Conservation (phyloP, 371 early-diverging fungal species). For the Basidiobolus meristosporus region DNA sequence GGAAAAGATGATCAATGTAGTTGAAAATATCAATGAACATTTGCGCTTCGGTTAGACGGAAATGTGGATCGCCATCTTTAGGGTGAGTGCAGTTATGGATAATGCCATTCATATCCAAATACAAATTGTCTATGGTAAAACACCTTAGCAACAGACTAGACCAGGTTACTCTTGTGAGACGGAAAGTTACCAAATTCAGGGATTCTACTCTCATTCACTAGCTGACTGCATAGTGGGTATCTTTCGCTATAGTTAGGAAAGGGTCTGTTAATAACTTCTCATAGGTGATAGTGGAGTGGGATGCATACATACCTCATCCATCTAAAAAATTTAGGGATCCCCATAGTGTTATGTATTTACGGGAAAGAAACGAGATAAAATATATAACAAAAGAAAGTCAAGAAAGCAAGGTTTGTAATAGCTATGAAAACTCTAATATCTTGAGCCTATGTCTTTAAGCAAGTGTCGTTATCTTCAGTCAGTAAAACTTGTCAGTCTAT, state of each 20-base stretch:
- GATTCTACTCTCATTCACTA: slow-evolving; percentile 66
- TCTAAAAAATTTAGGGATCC: slow-evolving; percentile 80
- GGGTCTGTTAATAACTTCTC: neutral
- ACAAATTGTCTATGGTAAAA: slow-evolving; percentile 56
- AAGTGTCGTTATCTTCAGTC: no score
- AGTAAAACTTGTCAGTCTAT: no score
- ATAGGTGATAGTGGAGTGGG: neutral
- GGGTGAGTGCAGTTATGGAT: slow-evolving; percentile 97
- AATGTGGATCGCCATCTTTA: slow-evolving; percentile 59
- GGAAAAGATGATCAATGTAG: slow-evolving; percentile 89
- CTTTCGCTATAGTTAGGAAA: slow-evolving; percentile 42
- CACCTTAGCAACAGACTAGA: neutral
- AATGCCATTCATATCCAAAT: slow-evolving; percentile 99
- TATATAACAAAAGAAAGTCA: neutral
- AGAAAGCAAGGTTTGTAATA: neutral
- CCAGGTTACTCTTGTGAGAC: neutral
- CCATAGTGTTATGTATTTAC: slow-evolving; percentile 22
- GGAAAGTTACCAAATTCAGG: slow-evolving; percentile 80
- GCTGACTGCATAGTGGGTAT: slow-evolving; percentile 85
- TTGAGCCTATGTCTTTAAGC: no score
- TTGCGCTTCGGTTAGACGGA: slow-evolving; percentile 70
- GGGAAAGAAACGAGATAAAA: neutral
- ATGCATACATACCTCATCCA: slow-evolving; percentile 46
- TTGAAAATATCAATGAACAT: slow-evolving; percentile 88
- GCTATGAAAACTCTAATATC: no score